Evolutionary conservation across 768 basidiomycete species (phyloP), one percentile per base, ranked within the genome.

Genomic region (Hericium erinaceus): DNA sequence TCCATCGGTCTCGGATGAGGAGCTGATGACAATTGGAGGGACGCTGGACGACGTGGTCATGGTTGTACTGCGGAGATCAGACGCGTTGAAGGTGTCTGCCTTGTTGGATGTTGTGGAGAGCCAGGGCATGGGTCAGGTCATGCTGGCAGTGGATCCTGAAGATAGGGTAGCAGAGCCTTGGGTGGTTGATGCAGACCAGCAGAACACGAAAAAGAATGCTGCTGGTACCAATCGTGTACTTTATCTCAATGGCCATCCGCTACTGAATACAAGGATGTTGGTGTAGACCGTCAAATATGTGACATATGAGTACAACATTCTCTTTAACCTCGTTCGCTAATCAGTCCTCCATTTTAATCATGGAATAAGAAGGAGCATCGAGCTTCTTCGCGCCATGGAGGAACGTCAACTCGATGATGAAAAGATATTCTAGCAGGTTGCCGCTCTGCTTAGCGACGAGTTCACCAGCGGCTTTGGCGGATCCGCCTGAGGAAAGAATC

Each of bases 401-500:
- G 74, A 87, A 85, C 57, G 79, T 69, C 59, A 92, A 68, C 62
- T 94, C 91, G 60, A 97, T 85, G 70, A 98, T 85, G 76, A 99
- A 99, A 62, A 99, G 74, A 73, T 98, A 97, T 71, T 97, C 91
- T 39, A 95, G 70, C 28, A 88, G 87, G 63, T 85, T 86, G 52
- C 89, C 95, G 18, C 93, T 92, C 61, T 82, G 80, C 74, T 87
- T 82, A 28, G 80, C 73, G 56, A 98, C 84, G 38, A 99, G 87
- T 64, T 95, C 81, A 52, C 93, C 94, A 3, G 95, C 94, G 4
- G 95, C 94, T 59, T 81, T 83, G 8, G 97, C 97, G 37, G 94
- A 97, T 9, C 97, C 97, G 60, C 94, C 93, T 92, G 55, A 12
- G 58, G 37, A 50, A 50, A 18, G 39, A 5, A 4, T 39, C 26